Base-by-base conservation (phyloP, 371 early-diverging fungal species). In the Rhizopus arrhizus region DNA sequence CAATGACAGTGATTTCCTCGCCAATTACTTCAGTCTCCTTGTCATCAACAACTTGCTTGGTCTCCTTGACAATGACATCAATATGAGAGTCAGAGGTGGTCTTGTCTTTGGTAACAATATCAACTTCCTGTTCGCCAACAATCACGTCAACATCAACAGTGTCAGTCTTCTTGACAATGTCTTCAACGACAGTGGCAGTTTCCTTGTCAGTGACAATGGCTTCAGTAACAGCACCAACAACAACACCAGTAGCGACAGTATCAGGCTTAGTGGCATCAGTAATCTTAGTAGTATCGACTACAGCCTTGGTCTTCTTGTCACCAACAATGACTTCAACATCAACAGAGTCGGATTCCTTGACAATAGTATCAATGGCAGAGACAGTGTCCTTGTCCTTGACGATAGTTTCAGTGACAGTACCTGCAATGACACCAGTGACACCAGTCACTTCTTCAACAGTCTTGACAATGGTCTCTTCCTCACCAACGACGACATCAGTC, bases 271-370 rank as follows among this genome's bases (percentile, higher is more conserved):
- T 50, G 22, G 56, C 48, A 3, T 61, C 54, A 36, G 45, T 52
- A 34, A 61, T 49, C 32, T 32, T 22, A 13, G 55, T 29, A 11
- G 41, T 40, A 31, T 55, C 55, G 16, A 38, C 45, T 10, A 35
- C 15, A 9, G 52, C 11, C 1, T 52, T 16, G 7, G 32, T 52
- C 12, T 62, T 55, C 51, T 62, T 62, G 4, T 50, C 45, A 33
- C 43, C 53, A 46, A 46, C 53, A 36, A 53, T n/a, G n/a, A 50
- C 50, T 13, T 16, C 31, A 13, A 50, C 5, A n/a, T 36, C 47
- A 42, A 58, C 33, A 32, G 43, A 43, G 2, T 41, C 40, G 36
- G 53, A 55, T 55, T 43, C 6, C 33, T 42, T 50, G 6, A 31
- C 41, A 8, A 13, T 38, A 16, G 8, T n/a, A 0, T 4, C 43